Base-by-base conservation (phyloP, 2,329 filamentous ascomycete genomes). In the Fusarium veterinarium region DNA sequence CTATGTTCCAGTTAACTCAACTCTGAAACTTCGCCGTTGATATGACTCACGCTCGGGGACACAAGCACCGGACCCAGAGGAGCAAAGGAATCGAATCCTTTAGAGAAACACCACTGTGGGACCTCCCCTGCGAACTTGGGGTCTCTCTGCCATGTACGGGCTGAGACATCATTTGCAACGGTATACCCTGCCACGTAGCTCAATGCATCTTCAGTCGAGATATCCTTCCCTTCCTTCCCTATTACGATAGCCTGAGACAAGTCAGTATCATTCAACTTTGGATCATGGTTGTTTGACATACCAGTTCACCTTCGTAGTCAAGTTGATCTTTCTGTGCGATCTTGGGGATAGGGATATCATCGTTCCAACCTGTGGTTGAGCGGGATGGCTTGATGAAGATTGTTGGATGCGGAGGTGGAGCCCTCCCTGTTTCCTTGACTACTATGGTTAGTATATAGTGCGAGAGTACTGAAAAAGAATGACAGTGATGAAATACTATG, bases 241-340 rank as follows among this genome's bases (percentile, higher is more conserved):
- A 71, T 64, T 2, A 71, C 51, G 3, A 68, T 60, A 20, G 61
- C 61, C 61, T 67, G 31, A 6, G 12, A 13, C 9, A 12, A 6
- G 20, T 67, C 28, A 64, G 53, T 37, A 30, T 46, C 28, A 7
- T 31, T 20, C 30, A n/a, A 25, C 11, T 30, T 13, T 35, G 16
- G 11, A 28, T 30, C 11, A 25, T 8, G 9, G 19, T 14, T 2
- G 14, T 9, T n/a, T 25, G 12, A 53, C 59, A 14, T 63, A 69
- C 67, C 31, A 69, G 37, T 30, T 69, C 67, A 17, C 67, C 67
- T 28, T 69, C 67, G 11, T 69, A 69, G 31, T 69, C 67, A 25
- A 69, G 62, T 19, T 67, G 66, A 37, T 64, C 53, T 19, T 55
- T 14, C 38, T 67, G 64, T 30, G 37, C 64, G 16, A 67, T 64